These are phyloP conservation scores for Populus alba DNA, from an alignment of 345 rosid species.

Conservation along the genomic window DNA sequence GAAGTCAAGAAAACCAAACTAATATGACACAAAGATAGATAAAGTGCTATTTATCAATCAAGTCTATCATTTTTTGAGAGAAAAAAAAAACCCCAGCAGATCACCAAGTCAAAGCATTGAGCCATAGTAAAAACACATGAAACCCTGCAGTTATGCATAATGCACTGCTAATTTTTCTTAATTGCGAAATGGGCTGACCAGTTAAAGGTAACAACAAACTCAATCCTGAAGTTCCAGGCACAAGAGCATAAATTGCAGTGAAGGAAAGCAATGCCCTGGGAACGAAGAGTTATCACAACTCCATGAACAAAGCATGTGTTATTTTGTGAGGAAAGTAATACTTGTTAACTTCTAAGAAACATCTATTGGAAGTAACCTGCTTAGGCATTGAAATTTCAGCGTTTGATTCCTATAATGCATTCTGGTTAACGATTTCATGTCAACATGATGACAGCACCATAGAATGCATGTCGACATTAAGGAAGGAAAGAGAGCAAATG, in stretches of 20 bases:
- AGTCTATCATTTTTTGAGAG: neutral
- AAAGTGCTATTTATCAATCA: neutral
- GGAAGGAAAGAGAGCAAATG: neutral
- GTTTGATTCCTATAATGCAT: neutral
- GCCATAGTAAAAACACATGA: neutral
- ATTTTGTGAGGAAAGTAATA: neutral
- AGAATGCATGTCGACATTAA: neutral
- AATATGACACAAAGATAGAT: conserved; percentile 1
- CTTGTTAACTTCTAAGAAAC: neutral
- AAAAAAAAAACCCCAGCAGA: neutral
- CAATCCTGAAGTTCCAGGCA: neutral
- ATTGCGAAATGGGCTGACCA: neutral
- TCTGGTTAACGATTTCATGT: neutral
- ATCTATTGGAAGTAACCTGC: neutral
- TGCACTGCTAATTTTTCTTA: neutral
- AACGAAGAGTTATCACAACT: neutral
- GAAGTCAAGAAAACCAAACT: conserved; percentile 6
- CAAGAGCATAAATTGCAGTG: neutral
- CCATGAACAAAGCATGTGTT: neutral
- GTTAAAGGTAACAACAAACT: neutral
- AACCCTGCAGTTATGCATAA: neutral
- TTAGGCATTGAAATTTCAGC: neutral
- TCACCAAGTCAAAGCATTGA: neutral
- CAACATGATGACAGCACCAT: neutral
- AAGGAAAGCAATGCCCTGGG: neutral